Conservation (phyloP, 2,329 filamentous ascomycete genomes). For the Ascocoryne sarcoides region DNA sequence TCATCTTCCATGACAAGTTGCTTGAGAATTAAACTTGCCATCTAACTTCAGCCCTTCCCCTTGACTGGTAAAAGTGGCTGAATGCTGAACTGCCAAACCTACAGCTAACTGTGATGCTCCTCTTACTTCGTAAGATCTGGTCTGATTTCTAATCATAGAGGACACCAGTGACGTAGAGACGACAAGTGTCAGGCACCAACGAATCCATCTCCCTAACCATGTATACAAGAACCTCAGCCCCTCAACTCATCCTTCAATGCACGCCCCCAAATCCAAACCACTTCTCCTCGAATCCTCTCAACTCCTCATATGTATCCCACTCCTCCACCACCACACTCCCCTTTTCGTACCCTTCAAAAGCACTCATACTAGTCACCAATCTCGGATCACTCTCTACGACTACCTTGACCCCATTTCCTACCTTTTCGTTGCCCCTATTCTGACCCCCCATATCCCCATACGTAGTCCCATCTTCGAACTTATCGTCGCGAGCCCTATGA, state of each 20-base stretch:
- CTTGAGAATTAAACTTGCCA: too few relatives aligned
- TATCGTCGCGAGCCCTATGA: constrained; percentile 10
- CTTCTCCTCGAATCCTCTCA: constrained; percentile 14
- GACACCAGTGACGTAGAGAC: too few relatives aligned
- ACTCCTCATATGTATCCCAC: constrained; percentile 16
- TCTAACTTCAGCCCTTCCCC: too few relatives aligned
- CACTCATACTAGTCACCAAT: constrained; percentile 9
- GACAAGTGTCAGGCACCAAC: too few relatives aligned
- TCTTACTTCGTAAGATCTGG: too few relatives aligned
- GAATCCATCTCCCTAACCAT: too few relatives aligned
- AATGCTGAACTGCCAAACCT: too few relatives aligned
- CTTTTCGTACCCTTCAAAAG: constrained; percentile 13
- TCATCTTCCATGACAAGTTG: too few relatives aligned
- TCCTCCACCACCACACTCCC: constrained; percentile 10
- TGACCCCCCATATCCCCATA: constrained; percentile 15
- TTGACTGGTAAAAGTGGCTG: too few relatives aligned
- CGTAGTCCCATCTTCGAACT: constrained; percentile 8
- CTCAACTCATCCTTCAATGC: constrained; percentile 11
- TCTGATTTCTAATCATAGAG: too few relatives aligned
- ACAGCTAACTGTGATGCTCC: too few relatives aligned
- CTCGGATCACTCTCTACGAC: constrained; percentile 7
- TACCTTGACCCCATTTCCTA: constrained; percentile 15
- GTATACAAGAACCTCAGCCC: too few relatives aligned
- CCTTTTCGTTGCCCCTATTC: constrained; percentile 12
- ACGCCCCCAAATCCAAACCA: constrained; percentile 16